phyloP scores from a whole-genome alignment of 495 filamentous ascomycete species.

The Tuber borchii region DNA sequence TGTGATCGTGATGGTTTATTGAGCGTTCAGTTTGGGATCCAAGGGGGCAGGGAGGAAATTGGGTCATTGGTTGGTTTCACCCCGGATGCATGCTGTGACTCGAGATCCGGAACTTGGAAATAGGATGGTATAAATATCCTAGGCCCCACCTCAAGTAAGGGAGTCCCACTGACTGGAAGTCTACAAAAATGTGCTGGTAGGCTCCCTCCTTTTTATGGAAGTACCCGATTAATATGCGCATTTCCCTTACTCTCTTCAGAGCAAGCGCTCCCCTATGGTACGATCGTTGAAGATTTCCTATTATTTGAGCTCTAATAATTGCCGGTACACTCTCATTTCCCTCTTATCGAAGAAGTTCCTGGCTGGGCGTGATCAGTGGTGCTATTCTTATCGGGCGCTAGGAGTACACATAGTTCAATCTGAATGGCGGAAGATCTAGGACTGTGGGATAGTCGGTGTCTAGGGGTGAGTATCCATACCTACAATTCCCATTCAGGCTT shows the following conservation, averaged over 20 bases:
- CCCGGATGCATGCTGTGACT: background rate
- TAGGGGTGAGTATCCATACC: background rate
- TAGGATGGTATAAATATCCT: background rate
- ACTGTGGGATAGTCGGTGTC: background rate
- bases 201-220: background rate
- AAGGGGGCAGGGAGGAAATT: background rate
- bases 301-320: background rate
- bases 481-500: background rate
- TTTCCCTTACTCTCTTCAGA: background rate
- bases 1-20: background rate
- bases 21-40: background rate
- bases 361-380: background rate
- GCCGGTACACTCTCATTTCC: background rate
- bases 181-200: background rate
- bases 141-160: background rate
- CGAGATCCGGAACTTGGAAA: background rate
- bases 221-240: background rate
- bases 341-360: background rate
- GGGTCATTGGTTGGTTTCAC: background rate
- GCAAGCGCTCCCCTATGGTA: background rate
- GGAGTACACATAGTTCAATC: background rate
- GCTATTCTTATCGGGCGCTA: background rate
- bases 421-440: background rate
- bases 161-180: background rate
- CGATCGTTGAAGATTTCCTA: background rate